Evolutionary conservation across 176 grass and related monocot genomes (phyloP).

Genomic region (Lolium multiflorum): DNA sequence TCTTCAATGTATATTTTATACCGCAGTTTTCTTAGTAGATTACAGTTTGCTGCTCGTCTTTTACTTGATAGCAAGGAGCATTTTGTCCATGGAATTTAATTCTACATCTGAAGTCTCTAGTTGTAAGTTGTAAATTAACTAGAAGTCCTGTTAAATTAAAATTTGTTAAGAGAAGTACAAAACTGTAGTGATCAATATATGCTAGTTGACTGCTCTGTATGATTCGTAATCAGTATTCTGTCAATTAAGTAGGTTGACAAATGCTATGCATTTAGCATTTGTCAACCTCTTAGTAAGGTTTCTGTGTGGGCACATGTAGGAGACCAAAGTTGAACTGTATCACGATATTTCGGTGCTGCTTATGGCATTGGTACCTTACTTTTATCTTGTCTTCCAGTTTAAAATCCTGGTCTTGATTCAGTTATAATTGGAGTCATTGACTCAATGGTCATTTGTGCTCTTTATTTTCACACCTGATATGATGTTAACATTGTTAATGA

Average conservation of each 20-base stretch:
- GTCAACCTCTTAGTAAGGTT: neutral
- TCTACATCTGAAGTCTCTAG: neutral
- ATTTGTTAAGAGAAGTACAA: neutral
- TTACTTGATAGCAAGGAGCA: conserved; percentile 11
- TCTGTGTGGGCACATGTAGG: neutral
- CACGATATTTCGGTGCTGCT: neutral
- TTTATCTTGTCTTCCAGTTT: conserved; percentile 11
- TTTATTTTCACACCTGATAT: conserved; percentile 17
- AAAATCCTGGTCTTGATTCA: neutral
- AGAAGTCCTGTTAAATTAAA: neutral
- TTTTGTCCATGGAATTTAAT: neutral
- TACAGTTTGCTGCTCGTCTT: neutral
- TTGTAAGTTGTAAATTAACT: conserved; percentile 33
- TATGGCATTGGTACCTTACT: conserved; percentile 6
- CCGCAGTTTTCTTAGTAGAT: neutral
- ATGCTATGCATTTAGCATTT: conserved; percentile 29
- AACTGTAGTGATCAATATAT: conserved; percentile 11
- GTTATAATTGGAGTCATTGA: conserved; percentile 7
- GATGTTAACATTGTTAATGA: neutral
- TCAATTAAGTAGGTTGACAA: conserved; percentile 12
- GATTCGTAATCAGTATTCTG: neutral
- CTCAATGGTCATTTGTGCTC: neutral
- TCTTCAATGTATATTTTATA: neutral
- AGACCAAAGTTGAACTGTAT: neutral
- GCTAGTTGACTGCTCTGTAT: neutral